Base-by-base conservation (phyloP, 2,329 filamentous ascomycete species). In the Diaporthe vexans region DNA sequence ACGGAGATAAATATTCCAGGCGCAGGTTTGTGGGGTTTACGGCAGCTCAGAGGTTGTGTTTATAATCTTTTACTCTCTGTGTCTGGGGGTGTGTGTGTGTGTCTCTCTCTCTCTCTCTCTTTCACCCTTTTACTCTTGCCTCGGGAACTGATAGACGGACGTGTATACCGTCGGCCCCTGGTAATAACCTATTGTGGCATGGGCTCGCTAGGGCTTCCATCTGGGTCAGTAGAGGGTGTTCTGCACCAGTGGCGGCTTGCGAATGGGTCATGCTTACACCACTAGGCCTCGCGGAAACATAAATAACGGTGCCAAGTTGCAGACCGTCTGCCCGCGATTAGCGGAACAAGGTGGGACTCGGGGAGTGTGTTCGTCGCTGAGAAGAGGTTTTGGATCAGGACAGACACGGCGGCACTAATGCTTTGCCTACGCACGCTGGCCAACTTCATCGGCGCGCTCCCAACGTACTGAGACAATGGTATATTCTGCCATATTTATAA, bases 141-240 rank as follows among this genome's bases (percentile, higher is more conserved):
- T 61, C 48, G 57, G 48, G 29, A 15, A 24, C 35, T 46, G 58
- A n/a, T 11, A 15, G 65, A 73, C 74, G 71, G 65, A 58, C 71
- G 65, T 75, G 10, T 75, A 75, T 71, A 73, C 65, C 71, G 40
- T 71, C 74, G 43, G 21, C 58, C 26, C 24, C 24, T 21, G 33
- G 63, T 21, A 11, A n/a, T 33, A 51, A 46, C 29, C 70, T 61
- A 59, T 19, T 46, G 26, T 35, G 33, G 33, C 69, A 58, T 51
- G 26, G 17, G 15, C 56, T 59, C 24, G 11, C 54, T 58, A 21
- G 52, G 33, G 43, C 63, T 52, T 40, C 35, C 69, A 61, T 17
- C 40, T 17, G 21, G 40, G 69, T 71, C 24, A 71, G 69, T 21
- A 61, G 52, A 35, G 11, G 52, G n/a, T 61, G 26, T 9, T 48